These are phyloP conservation scores for Chlamydomonas sphaeroides DNA, from an alignment of 139 green algal genomes.

Conservation along the genomic window DNA sequence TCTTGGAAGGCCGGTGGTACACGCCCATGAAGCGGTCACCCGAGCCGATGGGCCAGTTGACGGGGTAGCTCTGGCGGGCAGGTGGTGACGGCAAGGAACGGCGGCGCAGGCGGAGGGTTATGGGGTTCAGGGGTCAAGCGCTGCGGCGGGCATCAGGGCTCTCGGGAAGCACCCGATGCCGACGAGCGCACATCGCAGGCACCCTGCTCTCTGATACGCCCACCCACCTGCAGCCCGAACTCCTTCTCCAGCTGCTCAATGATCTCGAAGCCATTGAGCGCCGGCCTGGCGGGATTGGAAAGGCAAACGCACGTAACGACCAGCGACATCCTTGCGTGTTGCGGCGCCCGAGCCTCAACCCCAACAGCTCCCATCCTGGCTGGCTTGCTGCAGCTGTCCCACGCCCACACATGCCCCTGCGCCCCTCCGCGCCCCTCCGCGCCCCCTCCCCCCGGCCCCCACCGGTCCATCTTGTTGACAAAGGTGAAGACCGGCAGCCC, in stretches of 20 bases:
- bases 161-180: background rate
- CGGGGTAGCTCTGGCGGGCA: constrained; percentile 59
- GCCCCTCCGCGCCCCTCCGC: too few species aligned
- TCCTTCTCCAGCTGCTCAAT: constrained; percentile 84
- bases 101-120: background rate
- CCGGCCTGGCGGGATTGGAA: constrained; percentile 54
- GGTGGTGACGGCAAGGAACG: constrained; percentile 39
- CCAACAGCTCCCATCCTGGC: background rate
- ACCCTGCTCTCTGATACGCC: background rate
- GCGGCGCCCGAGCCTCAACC: background rate
- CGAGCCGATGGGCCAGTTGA: constrained; percentile 85
- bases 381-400: too few species aligned
- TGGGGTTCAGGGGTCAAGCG: too few species aligned
- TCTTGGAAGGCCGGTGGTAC: constrained; percentile 67
- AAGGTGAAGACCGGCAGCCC: constrained; percentile 82
- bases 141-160: too few species aligned
- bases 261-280: constrained; percentile 83
- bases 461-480: constrained; percentile 66
- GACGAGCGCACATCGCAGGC: background rate
- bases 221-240: constrained; percentile 39
- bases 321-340: too few species aligned
- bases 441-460: background rate
- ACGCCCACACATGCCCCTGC: too few species aligned
- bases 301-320: too few species aligned
- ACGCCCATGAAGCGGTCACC: constrained; percentile 73